Percentiles rank a stretch among this genome's conserved stretches.
These are phyloP conservation scores for Wolfiporia cocos DNA, from an alignment of 1,284 basidiomycete species.

Conservation along the genomic window DNA sequence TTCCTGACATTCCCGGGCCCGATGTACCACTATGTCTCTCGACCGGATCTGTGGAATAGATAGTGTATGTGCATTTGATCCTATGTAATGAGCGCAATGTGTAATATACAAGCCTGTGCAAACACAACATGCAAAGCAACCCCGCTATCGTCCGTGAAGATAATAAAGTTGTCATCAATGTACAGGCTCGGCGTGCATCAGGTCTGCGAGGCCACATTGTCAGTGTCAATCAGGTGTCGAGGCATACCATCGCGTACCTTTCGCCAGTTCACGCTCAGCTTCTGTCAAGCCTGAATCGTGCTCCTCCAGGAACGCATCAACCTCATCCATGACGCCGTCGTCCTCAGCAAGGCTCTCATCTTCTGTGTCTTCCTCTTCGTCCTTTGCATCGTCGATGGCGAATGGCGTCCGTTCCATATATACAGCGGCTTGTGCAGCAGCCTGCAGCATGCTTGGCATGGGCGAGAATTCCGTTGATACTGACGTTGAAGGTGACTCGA, in stretches of 20 bases:
- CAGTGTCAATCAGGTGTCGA: background rate
- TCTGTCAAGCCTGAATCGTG: constrained; percentile 84
- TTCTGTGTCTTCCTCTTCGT: constrained; percentile 68
- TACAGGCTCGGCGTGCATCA: constrained; percentile 61
- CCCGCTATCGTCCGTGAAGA: background rate
- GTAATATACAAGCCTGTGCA: constrained; percentile 8
- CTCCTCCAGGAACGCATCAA: constrained; percentile 89
- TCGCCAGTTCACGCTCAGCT: constrained; percentile 78
- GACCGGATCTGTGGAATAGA: constrained; percentile 1
- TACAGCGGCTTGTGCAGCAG: constrained; percentile 70
- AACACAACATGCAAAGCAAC: constrained; percentile 1
- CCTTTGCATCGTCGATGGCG: constrained; percentile 88
- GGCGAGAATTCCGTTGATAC: constrained; percentile 37
- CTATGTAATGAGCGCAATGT: constrained; percentile 8
- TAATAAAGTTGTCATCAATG: constrained; percentile 17
- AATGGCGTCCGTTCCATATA: constrained; percentile 89
- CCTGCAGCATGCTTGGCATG: constrained; percentile 51
- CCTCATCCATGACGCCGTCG: constrained; percentile 87
- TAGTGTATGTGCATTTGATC: constrained; percentile 12
- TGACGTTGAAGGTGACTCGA: constrained; percentile 12
- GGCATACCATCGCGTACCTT: constrained; percentile 40
- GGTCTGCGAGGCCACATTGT: constrained; percentile 33
- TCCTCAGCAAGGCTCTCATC: constrained; percentile 49
- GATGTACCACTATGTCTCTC: constrained; percentile 3
- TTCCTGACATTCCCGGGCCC: too few relatives aligned